These are phyloP conservation scores for Tetramitus jugosus DNA, from an alignment of 208 protist species.

Conservation along the genomic window DNA sequence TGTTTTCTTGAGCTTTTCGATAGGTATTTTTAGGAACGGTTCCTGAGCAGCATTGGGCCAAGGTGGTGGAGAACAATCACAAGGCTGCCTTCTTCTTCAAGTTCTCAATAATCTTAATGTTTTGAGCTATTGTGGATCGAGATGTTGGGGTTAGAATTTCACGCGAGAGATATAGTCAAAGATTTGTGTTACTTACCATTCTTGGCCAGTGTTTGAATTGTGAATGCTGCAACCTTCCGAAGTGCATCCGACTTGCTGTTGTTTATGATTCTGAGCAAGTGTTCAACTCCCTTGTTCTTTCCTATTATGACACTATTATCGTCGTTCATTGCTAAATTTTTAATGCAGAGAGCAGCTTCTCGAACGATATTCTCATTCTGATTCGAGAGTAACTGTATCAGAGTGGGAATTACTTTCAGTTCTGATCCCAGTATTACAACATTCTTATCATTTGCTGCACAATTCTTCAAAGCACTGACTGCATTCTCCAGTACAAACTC, in stretches of 20 bases:
- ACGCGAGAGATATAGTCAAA: not conserved
- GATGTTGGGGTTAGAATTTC: not conserved
- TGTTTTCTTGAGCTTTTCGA: too few species aligned
- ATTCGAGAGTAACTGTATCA: constrained; percentile 49
- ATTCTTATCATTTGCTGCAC: not conserved
- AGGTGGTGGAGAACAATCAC: too few species aligned
- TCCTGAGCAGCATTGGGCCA: too few species aligned
- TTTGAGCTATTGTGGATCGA: not conserved
- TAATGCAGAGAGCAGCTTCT: constrained; percentile 67
- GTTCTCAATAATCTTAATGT: constrained; percentile 22
- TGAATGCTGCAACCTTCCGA: not conserved
- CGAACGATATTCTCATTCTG: constrained; percentile 68
- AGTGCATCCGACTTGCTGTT: not conserved
- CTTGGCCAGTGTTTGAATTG: not conserved
- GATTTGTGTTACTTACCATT: too few species aligned
- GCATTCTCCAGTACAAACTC: constrained; percentile 58
- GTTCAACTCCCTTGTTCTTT: not conserved
- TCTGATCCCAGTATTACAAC: constrained; percentile 34
- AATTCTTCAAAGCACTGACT: constrained; percentile 46
- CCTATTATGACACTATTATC: constrained; percentile 23
- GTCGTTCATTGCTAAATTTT: constrained; percentile 58
- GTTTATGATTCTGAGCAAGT: not conserved
- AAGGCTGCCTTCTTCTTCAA: not conserved
- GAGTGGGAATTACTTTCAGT: constrained; percentile 52
- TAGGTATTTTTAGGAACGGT: too few species aligned